Percentiles rank a stretch among this genome's conserved stretches.
phyloP scores from a whole-genome alignment of 2,329 filamentous ascomycete species.

The Pyrenophora graminea region DNA sequence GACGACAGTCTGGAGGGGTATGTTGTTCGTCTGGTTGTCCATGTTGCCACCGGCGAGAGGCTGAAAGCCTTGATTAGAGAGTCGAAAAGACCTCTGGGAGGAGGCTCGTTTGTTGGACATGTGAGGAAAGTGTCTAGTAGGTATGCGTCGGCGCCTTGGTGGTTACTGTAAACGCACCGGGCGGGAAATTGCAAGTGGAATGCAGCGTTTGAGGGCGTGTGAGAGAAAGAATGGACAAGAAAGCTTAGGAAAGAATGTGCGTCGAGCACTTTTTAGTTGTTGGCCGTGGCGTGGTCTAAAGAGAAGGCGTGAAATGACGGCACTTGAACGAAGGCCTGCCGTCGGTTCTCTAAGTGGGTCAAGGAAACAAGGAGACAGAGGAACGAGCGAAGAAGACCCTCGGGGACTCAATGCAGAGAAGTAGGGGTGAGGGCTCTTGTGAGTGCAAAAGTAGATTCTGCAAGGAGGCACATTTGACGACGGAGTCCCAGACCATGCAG shows the following conservation, averaged over 20 bases:
- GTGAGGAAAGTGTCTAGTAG: slow-evolving; percentile 10
- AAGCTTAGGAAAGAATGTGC: slow-evolving; percentile 33
- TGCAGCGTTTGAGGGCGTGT: neutral
- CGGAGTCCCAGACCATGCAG: slow-evolving; percentile 17
- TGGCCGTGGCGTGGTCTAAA: slow-evolving; percentile 19
- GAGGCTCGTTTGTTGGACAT: slow-evolving; percentile 32
- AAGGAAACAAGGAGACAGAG: slow-evolving; percentile 23
- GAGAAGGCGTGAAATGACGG: slow-evolving; percentile 26
- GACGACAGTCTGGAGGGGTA: slow-evolving; percentile 62
- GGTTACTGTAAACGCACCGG: slow-evolving; percentile 12
- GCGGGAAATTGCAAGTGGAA: slow-evolving; percentile 15
- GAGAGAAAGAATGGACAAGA: slow-evolving; percentile 19
- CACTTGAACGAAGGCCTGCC: slow-evolving; percentile 41
- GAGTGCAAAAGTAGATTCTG: slow-evolving; percentile 19
- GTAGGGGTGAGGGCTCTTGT: slow-evolving; percentile 7
- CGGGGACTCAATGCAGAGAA: slow-evolving; percentile 19
- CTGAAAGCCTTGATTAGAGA: slow-evolving; percentile 44
- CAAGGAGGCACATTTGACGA: slow-evolving; percentile 14
- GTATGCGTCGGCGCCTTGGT: slow-evolving; percentile 18
- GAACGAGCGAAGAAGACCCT: slow-evolving; percentile 30
- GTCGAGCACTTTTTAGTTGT: slow-evolving; percentile 36
- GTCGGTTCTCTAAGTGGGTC: slow-evolving; percentile 20
- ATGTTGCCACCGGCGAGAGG: slow-evolving; percentile 46
- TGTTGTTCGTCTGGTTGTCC: slow-evolving; percentile 59
- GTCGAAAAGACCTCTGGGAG: slow-evolving; percentile 42